These are phyloP conservation scores for Boletus sp. DNA, from an alignment of 1,284 basidiomycete genomes.

Conservation along the genomic window DNA sequence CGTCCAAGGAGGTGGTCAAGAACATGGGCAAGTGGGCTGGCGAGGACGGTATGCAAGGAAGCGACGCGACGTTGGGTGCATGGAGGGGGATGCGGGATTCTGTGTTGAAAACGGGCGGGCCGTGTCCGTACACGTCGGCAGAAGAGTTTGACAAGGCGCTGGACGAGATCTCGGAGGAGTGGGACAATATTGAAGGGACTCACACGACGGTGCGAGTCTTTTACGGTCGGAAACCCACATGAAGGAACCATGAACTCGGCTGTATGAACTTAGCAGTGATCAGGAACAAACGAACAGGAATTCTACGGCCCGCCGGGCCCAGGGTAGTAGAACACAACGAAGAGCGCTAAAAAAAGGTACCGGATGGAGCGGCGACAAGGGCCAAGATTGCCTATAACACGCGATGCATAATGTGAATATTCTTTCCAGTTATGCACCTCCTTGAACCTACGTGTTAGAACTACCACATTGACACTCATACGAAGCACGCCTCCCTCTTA, in stretches of 20 bases:
- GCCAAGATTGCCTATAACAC: no score
- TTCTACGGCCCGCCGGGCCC: no score
- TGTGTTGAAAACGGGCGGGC: constrained; percentile 13
- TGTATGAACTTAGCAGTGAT: no score
- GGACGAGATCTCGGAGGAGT: constrained; percentile 20
- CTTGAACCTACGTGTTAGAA: background rate
- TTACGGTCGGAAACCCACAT: constrained; percentile 24
- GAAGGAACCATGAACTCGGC: background rate
- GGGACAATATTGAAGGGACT: constrained; percentile 21
- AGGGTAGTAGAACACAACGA: no score
- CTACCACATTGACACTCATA: no score
- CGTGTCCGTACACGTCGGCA: constrained; percentile 7
- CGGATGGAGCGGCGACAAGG: no score
- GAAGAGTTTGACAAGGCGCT: constrained; percentile 17
- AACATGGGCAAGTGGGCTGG: constrained; percentile 23
- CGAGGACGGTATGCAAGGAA: constrained; percentile 13
- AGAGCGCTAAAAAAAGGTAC: no score
- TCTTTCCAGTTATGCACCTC: background rate
- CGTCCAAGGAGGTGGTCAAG: constrained; percentile 11
- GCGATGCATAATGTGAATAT: background rate
- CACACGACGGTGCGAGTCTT: constrained; percentile 3
- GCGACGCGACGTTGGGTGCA: constrained; percentile 10
- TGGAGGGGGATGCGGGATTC: constrained; percentile 18
- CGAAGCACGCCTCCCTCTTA: constrained; percentile 7
- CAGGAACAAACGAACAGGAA: no score